Evolutionary conservation across 148 eudicot genomes (phyloP).

Genomic region (Spergularia bocconei): DNA sequence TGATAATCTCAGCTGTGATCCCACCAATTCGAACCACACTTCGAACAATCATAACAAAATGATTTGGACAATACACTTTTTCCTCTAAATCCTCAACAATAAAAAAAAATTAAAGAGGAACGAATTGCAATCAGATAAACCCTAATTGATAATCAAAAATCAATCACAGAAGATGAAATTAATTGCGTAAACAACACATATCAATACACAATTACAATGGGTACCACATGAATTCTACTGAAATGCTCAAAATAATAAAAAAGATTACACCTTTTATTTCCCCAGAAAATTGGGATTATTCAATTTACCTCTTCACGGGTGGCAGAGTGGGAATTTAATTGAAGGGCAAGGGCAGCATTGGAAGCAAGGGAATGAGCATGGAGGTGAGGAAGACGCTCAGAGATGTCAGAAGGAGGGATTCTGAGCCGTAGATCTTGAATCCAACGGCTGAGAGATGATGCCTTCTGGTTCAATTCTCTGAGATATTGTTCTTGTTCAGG

Average conservation of each 20-base stretch:
- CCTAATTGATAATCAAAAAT: no score
- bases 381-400: slow-evolving; percentile 81
- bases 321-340: slow-evolving; percentile 77
- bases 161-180: neutral
- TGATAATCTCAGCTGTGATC: no score
- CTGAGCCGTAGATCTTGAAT: slow-evolving; percentile 83
- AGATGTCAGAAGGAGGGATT: slow-evolving; percentile 80
- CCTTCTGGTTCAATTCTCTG: slow-evolving; percentile 42
- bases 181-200: neutral
- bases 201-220: neutral
- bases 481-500: slow-evolving; percentile 67
- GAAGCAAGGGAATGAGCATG: slow-evolving; percentile 97
- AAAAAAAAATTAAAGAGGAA: no score
- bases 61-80: no score
- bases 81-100: no score
- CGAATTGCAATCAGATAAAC: no score
- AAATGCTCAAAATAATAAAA: neutral
- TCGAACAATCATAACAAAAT: no score
- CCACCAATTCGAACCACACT: no score
- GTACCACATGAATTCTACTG: neutral
- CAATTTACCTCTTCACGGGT: slow-evolving; percentile 67
- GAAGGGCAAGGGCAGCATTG: slow-evolving; percentile 80
- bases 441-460: slow-evolving; percentile 58
- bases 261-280: neutral
- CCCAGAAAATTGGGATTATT: neutral